phyloP scores from a whole-genome alignment of 2,329 filamentous ascomycete species.

The Xylaria sp. region DNA sequence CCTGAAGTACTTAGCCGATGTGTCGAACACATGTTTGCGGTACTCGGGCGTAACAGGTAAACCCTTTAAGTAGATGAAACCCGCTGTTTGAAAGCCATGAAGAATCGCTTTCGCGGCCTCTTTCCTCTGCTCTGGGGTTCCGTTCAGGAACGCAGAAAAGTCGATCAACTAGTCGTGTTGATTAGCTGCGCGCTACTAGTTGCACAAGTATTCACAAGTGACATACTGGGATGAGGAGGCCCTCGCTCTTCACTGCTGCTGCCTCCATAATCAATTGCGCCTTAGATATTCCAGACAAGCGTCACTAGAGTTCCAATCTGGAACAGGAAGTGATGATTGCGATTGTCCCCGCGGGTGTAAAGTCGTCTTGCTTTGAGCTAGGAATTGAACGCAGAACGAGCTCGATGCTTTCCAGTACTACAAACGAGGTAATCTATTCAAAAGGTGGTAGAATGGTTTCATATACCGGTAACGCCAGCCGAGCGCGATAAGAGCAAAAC shows the following conservation, averaged over 20 bases:
- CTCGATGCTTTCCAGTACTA: background rate
- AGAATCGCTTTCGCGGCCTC: constrained; percentile 73
- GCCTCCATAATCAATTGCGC: constrained; percentile 36
- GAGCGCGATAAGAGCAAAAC: background rate
- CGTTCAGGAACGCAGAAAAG: constrained; percentile 72
- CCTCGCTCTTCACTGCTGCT: constrained; percentile 53
- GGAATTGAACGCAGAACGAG: background rate
- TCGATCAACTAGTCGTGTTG: constrained; percentile 66
- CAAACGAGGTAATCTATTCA: background rate
- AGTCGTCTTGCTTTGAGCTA: background rate
- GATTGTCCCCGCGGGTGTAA: too few relatives aligned
- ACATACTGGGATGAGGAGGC: constrained; percentile 58
- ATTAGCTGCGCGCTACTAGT: background rate
- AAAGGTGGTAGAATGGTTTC: background rate
- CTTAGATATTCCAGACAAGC: constrained; percentile 7
- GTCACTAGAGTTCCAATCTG: background rate
- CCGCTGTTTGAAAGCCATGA: constrained; percentile 79
- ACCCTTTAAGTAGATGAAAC: constrained; percentile 87
- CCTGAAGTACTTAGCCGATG: constrained; percentile 72
- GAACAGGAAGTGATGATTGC: background rate
- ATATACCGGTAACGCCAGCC: too few relatives aligned
- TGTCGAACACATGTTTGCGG: constrained; percentile 64
- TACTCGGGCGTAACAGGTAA: constrained; percentile 67
- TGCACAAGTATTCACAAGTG: background rate
- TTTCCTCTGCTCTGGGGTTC: constrained; percentile 61